These are phyloP conservation scores for Coniochaeta pulveracea DNA, from an alignment of 2,329 filamentous ascomycete genomes.

Conservation along the genomic window DNA sequence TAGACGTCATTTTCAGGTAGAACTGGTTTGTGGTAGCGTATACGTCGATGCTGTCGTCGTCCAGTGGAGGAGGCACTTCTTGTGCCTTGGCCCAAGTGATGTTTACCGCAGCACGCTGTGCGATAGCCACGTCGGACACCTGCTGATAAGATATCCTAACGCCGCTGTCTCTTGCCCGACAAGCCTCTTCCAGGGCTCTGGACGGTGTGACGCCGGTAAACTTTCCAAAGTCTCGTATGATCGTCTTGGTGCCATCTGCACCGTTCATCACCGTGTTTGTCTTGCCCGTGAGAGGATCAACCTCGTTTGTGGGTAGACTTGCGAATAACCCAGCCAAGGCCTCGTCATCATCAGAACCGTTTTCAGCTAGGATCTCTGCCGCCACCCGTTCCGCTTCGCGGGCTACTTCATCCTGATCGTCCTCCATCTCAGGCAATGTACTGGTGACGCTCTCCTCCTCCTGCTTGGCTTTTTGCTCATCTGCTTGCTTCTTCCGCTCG, in stretches of 20 bases:
- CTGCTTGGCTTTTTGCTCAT: constrained; percentile 18
- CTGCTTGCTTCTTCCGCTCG: constrained; percentile 27
- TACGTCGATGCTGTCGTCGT: constrained; percentile 31
- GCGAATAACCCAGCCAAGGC: constrained; percentile 45
- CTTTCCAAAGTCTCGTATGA: constrained; percentile 75
- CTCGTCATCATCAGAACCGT: constrained; percentile 41
- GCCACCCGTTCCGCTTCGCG: constrained; percentile 48
- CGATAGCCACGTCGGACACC: constrained; percentile 63
- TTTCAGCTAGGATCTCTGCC: constrained; percentile 44
- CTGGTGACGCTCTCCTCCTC: constrained; percentile 10
- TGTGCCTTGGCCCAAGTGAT: constrained; percentile 74
- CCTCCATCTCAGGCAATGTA: no score
- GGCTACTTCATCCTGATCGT: constrained; percentile 30
- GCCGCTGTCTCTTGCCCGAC: constrained; percentile 64
- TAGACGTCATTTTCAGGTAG: constrained; percentile 59
- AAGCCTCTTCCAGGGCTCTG: constrained; percentile 75
- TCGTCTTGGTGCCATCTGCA: constrained; percentile 41
- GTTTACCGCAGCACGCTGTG: constrained; percentile 62
- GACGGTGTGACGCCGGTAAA: constrained; percentile 66
- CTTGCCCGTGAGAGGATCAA: constrained; percentile 47
- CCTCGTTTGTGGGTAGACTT: constrained; percentile 48
- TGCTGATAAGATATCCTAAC: constrained; percentile 57
- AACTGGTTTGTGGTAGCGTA: constrained; percentile 38
- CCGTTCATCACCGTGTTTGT: constrained; percentile 42
- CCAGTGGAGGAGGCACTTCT: constrained; percentile 25